Evolutionary conservation across 371 early-diverging fungal species (phyloP).

Genomic region (Actinomucor elegans): DNA sequence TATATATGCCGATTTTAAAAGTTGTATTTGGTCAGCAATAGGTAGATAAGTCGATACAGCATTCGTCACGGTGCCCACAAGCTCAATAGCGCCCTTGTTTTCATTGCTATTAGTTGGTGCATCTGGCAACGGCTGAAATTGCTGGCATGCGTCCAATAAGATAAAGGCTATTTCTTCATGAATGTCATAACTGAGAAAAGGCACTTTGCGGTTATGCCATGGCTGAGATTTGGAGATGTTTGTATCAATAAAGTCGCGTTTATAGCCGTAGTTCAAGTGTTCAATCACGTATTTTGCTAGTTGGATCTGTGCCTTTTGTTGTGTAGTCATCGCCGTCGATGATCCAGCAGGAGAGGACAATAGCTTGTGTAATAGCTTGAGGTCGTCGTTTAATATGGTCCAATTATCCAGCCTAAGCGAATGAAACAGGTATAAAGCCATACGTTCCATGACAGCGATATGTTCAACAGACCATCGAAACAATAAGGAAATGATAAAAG

Average conservation of each 20-base stretch:
- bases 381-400: constrained; percentile 40
- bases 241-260: constrained; percentile 5
- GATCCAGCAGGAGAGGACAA: constrained; percentile 5
- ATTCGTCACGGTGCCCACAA: constrained; percentile 26
- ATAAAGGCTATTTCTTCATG: constrained; percentile 47
- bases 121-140: constrained; percentile 33
- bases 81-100: constrained; percentile 21
- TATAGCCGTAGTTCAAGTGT: constrained; percentile 44
- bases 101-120: constrained; percentile 4
- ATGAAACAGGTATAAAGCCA: constrained; percentile 56
- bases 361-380: constrained; percentile 37
- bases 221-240: constrained; percentile 31
- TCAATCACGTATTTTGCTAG: constrained; percentile 50
- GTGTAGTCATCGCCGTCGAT: constrained; percentile 21
- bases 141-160: constrained; percentile 36
- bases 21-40: constrained; percentile 23
- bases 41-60: constrained; percentile 31
- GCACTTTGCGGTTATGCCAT: constrained; percentile 26
- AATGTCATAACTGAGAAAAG: constrained; percentile 26
- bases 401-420: constrained; percentile 48
- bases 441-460: constrained; percentile 46
- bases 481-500: constrained; percentile 41
- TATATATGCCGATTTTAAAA: constrained; percentile 27
- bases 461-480: constrained; percentile 48
- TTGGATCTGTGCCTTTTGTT: constrained; percentile 19